Evolutionary conservation across 140 eudicot genomes (phyloP).

Genomic region (Erigeron philadelphicus): DNA sequence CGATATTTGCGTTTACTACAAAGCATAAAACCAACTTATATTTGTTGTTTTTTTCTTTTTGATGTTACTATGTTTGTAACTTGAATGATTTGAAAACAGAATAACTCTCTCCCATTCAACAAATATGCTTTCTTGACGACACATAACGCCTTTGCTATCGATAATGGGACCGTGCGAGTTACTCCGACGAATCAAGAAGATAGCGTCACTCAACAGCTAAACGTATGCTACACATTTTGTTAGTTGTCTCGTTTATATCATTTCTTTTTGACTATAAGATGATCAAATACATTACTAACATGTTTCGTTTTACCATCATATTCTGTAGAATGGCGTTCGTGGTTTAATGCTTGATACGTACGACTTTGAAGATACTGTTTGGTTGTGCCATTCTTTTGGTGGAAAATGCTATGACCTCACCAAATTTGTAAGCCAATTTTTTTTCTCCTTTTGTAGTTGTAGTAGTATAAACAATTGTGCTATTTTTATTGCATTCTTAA

Average conservation of each 20-base stretch:
- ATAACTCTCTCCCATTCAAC: constrained; percentile 84
- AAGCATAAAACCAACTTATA: neutral
- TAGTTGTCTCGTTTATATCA: neutral
- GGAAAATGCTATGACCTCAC: constrained; percentile 75
- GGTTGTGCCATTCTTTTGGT: constrained; percentile 91
- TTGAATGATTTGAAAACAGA: constrained; percentile 39
- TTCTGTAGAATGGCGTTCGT: constrained; percentile 87
- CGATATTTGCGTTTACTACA: neutral
- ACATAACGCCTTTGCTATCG: constrained; percentile 81
- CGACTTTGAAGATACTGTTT: constrained; percentile 67
- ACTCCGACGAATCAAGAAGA: constrained; percentile 76
- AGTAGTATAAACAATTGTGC: neutral
- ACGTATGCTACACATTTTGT: constrained; percentile 37
- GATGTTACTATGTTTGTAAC: neutral
- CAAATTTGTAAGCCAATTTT: constrained; percentile 63
- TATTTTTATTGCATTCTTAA: neutral
- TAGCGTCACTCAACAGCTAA: constrained; percentile 61
- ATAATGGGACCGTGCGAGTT: constrained; percentile 52
- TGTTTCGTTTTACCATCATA: constrained; percentile 2
- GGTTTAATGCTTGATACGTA: constrained; percentile 90
- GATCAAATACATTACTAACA: constrained; percentile 11
- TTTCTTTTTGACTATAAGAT: neutral
- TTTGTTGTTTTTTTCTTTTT: neutral
- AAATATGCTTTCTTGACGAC: constrained; percentile 83
- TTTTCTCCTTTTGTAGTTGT: neutral